Evolutionary conservation across 2,329 filamentous ascomycete species (phyloP), one percentile per base, ranked within the genome.

Genomic region (Scedosporium minutisporum): DNA sequence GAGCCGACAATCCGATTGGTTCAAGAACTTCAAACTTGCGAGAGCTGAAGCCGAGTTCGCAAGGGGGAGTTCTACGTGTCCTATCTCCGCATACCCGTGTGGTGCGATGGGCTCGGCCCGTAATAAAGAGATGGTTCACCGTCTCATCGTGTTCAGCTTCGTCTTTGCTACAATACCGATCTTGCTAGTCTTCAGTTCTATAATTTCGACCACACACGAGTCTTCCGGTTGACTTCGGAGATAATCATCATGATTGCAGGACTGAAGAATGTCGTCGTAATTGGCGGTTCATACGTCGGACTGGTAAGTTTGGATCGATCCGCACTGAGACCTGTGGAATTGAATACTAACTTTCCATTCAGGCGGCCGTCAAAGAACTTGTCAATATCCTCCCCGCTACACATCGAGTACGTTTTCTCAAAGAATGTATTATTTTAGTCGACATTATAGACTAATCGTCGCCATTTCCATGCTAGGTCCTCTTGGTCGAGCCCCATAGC

Each of bases 401-500:
- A 18, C 57, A 58, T 42, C n/a, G 57, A 2, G 57, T 58, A 58
- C 7, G 12, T 5, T 58, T 16, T 4, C n/a, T 12, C 16, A 3
- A 10, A 4, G 6, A 1, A 55, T 18, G 10, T 9, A 41, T 27
- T n/a, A 12, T 5, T 21, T 16, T 57, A 1, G 5, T 23, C 16
- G 53, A 57, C 2, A 23, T 14, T 3, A 3, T 7, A 29, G 23
- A 12, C 23, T 27, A 57, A 57, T 23, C 16, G 9, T 18, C 18
- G 16, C 3, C 23, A 18, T 27, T 42, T 25, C 25, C 9, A 9
- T 41, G n/a, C n/a, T 21, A 58, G 57, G 78, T 85, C 3, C 72
- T 86, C 0, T 72, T 87, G 2, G 69, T 87, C 25, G 85, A 87
- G 69, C 81, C 79, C 57, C 82, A 84, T 68, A 79, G 77, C 3